Evolutionary conservation across 208 protist genomes (phyloP).

Genomic region (Wallacemonas sp.): DNA sequence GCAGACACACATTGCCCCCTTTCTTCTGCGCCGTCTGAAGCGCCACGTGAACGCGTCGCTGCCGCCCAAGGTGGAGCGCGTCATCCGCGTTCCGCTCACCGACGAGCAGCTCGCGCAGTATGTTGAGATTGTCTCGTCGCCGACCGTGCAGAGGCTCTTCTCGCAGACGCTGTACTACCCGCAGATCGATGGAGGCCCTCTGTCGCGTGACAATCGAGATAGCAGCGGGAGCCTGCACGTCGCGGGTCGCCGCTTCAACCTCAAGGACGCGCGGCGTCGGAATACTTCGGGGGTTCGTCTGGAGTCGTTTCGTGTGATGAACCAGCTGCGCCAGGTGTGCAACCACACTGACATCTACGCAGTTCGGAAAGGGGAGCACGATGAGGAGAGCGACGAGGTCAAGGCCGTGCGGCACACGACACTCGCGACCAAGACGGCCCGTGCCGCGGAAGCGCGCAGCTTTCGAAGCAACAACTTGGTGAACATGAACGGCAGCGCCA

Average conservation of each 20-base stretch:
- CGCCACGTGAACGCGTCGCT: conserved; percentile 90
- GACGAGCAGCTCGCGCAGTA: conserved; percentile 93
- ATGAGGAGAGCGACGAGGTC: conserved; percentile 32
- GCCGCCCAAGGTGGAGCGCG: conserved; percentile 96
- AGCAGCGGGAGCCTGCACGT: conserved; percentile 59
- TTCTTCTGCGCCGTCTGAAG: conserved; percentile 97
- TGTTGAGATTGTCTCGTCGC: conserved; percentile 78
- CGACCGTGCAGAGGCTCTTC: conserved; percentile 66
- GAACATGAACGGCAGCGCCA: conserved; percentile 83
- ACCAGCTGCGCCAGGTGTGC: conserved; percentile 81
- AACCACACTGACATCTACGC: conserved; percentile 81
- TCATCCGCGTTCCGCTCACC: conserved; percentile 96
- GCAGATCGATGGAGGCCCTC: conserved; percentile 34
- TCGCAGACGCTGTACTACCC: conserved; percentile 36
- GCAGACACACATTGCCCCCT: conserved; percentile 94
- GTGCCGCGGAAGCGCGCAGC: conserved; percentile 16
- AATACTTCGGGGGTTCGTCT: conserved; percentile 44
- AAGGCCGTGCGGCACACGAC: not conserved
- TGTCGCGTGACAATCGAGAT: conserved; percentile 67
- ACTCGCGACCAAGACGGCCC: conserved; percentile 7
- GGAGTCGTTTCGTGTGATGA: conserved; percentile 65
- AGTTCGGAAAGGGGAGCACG: conserved; percentile 36
- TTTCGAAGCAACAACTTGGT: conserved; percentile 78
- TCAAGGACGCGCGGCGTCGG: conserved; percentile 25
- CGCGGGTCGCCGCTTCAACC: conserved; percentile 49